These are phyloP conservation scores for Corylus avellana DNA, from an alignment of 306 rosid genomes.

Conservation along the genomic window DNA sequence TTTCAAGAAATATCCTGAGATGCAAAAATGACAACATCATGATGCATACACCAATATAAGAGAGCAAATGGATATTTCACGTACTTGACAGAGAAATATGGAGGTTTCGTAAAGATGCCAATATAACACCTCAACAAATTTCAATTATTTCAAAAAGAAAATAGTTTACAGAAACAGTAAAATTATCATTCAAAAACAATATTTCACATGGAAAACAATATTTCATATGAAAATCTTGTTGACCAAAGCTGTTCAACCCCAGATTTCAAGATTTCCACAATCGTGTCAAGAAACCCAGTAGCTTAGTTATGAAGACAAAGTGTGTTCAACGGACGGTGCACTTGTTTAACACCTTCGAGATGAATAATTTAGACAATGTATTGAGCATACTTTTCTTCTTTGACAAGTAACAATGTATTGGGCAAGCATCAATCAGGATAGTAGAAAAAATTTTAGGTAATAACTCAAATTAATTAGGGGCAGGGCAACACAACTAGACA, in stretches of 20 bases:
- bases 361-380: background rate
- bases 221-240: background rate
- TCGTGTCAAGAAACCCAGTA: background rate
- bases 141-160: background rate
- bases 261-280: background rate
- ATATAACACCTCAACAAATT: background rate
- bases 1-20: conserved; percentile 45
- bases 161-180: background rate
- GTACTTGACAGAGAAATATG: background rate
- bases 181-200: background rate
- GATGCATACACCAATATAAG: conserved; percentile 1
- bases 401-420: background rate
- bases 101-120: background rate
- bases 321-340: background rate
- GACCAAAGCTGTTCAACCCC: background rate
- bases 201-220: background rate
- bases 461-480: background rate
- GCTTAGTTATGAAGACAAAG: background rate
- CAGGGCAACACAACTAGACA: background rate
- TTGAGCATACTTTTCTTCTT: background rate
- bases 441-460: background rate
- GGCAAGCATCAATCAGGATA: background rate
- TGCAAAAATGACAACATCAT: background rate
- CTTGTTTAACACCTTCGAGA: background rate
- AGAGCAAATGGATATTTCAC: conserved; percentile 1